Evolutionary conservation across 257 asterid genomes (phyloP), one percentile per base, ranked within the genome.

Genomic region (Salvia rosmarinus): DNA sequence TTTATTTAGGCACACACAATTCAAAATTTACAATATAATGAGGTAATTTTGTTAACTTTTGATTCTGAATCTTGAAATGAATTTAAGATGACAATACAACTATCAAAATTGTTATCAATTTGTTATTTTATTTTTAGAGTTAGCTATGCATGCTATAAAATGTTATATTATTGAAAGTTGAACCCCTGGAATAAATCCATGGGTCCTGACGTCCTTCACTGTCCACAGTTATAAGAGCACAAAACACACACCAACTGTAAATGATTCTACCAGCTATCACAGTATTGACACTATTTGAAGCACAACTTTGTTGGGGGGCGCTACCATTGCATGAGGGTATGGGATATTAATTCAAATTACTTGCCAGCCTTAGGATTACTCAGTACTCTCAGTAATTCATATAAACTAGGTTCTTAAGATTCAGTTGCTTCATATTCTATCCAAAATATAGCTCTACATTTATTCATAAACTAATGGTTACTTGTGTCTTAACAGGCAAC

Each of bases 391-490:
- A n/a, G 43, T 16, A 40, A 57, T 50, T 17, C 58, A 42, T 28
- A 21, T 19, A 65, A 64, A 28, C 2, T 42, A 37, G 72, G 21
- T 32, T 34, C 20, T 11, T 32, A 30, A 43, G 16, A 8, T 32
- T 65, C 43, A 43, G 67, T 56, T 28, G 62, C 61, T 64, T n/a
- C 65, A 73, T n/a, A 56, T 46, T 21, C 58, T 28, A 35, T 61
- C 42, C 21, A 61, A 47, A 58, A 14, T n/a, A 51, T 21, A 21
- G 64, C 55, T 12, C 68, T 21, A 34, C 8, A 50, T 20, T 20
- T 19, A 19, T 21, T 51, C 20, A 5, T 9, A 20, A 71, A 25
- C n/a, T 19, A 60, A 6, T 64, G 9, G 21, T 52, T 51, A 51
- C 64, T 47, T 58, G 64, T 57, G 52, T 28, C 19, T 63, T 40